These are phyloP conservation scores for Mariannaea elegans DNA, from an alignment of 2,329 filamentous ascomycete genomes.

Conservation along the genomic window DNA sequence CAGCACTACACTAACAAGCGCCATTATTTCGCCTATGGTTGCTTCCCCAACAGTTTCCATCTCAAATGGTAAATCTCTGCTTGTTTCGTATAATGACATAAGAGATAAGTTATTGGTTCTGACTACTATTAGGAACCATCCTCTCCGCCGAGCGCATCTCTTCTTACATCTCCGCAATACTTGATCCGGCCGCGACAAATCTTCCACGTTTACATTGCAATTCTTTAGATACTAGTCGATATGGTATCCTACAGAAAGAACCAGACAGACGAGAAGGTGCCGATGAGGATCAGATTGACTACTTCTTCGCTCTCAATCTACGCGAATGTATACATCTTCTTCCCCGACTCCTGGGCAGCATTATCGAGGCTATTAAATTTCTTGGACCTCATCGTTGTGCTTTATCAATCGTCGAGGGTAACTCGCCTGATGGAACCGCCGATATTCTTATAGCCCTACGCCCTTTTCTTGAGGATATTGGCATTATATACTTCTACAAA, in stretches of 20 bases:
- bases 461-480: constrained; percentile 49
- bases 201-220: constrained; percentile 43
- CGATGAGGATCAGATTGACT: constrained; percentile 36
- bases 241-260: constrained; percentile 32
- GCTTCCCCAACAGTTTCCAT: too few relatives aligned
- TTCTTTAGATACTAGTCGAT: constrained; percentile 28
- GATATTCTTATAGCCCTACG: constrained; percentile 57
- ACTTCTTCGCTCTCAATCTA: constrained; percentile 66
- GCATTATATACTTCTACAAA: constrained; percentile 53
- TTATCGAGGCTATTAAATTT: constrained; percentile 59
- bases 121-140: constrained; percentile 29
- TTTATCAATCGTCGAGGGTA: constrained; percentile 64
- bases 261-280: not conserved
- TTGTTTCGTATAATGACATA: too few relatives aligned
- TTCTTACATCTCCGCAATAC: constrained; percentile 43
- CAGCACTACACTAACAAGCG: too few relatives aligned
- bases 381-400: constrained; percentile 61
- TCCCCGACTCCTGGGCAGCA: constrained; percentile 60
- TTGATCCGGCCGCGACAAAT: constrained; percentile 38
- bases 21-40: too few relatives aligned
- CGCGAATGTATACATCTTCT: constrained; percentile 55
- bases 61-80: too few relatives aligned
- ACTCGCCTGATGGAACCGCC: constrained; percentile 63
- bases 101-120: too few relatives aligned
- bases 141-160: constrained; percentile 18